Conservation (phyloP, 1,139 yeast species). For the Candida labiduridarum region DNA sequence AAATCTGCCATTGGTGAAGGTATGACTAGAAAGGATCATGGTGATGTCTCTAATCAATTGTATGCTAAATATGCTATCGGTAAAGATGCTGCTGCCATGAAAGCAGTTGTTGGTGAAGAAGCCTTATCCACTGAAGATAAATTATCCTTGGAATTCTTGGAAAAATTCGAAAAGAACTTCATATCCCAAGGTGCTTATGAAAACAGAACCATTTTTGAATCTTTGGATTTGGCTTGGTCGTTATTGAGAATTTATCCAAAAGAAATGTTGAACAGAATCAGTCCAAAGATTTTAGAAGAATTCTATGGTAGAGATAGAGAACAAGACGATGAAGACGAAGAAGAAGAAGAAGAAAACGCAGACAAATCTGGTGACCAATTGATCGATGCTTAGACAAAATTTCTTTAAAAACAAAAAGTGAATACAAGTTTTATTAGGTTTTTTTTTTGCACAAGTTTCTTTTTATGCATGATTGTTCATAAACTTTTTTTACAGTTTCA, state of each 20-base stretch:
- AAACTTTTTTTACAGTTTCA: background rate
- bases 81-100: conserved; percentile 99
- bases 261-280: conserved; percentile 96
- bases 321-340: conserved; percentile 58
- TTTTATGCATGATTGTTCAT: background rate
- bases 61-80: conserved; percentile 99
- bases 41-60: conserved; percentile 98
- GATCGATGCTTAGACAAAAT: conserved; percentile 50
- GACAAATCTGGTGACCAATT: conserved; percentile 41
- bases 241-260: conserved; percentile 97
- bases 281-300: conserved; percentile 94
- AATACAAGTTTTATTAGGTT: conserved; percentile 14
- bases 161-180: conserved; percentile 94
- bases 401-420: too few species aligned
- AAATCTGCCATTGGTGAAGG: conserved; percentile 99
- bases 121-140: conserved; percentile 97
- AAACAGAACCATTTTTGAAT: conserved; percentile 90
- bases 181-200: conserved; percentile 96
- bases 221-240: conserved; percentile 98
- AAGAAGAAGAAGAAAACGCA: conserved; percentile 37
- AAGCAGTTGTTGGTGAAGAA: conserved; percentile 99
- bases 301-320: conserved; percentile 88
- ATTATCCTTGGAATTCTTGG: conserved; percentile 93
- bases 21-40: conserved; percentile 99
- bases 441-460: background rate